Evolutionary conservation across 2,329 filamentous ascomycete genomes (phyloP).

Genomic region (Fusarium sp.): DNA sequence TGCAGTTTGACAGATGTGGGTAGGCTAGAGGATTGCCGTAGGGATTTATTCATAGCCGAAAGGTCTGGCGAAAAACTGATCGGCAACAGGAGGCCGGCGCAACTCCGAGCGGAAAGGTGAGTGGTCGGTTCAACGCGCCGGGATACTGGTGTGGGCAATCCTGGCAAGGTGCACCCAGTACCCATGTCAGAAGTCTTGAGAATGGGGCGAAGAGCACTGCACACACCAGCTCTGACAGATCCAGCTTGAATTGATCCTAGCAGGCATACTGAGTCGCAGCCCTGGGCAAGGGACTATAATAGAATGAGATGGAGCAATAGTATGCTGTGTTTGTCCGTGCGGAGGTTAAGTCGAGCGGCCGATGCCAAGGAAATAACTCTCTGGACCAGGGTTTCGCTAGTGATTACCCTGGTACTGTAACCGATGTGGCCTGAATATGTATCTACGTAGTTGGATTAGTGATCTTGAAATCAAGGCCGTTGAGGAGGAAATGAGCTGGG

Average conservation of each 20-base stretch:
- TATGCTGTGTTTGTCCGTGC: background rate
- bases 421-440: conserved; percentile 35
- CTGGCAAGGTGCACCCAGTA: conserved; percentile 20
- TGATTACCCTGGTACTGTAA: conserved; percentile 31
- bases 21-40: conserved; percentile 39
- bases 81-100: conserved; percentile 31
- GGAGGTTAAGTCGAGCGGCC: conserved; percentile 33
- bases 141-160: conserved; percentile 32
- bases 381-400: conserved; percentile 38
- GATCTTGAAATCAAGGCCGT: conserved; percentile 37
- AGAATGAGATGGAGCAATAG: conserved; percentile 39
- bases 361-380: conserved; percentile 38
- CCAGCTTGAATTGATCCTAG: conserved; percentile 28
- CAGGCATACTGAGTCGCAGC: conserved; percentile 46
- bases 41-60: conserved; percentile 41
- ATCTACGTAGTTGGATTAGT: conserved; percentile 45
- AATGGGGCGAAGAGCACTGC: conserved; percentile 28
- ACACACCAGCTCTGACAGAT: conserved; percentile 40
- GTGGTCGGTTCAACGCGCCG: conserved; percentile 25
- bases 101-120: conserved; percentile 37
- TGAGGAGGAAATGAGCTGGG: conserved; percentile 26
- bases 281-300: conserved; percentile 38
- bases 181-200: conserved; percentile 24
- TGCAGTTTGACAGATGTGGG: conserved; percentile 39
- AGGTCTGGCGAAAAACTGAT: conserved; percentile 29